A percentile compares a stretch with the other conserved stretches of the same genome.
Conservation (phyloP, 805 yeast species). For the Torulaspora indica region DNA sequence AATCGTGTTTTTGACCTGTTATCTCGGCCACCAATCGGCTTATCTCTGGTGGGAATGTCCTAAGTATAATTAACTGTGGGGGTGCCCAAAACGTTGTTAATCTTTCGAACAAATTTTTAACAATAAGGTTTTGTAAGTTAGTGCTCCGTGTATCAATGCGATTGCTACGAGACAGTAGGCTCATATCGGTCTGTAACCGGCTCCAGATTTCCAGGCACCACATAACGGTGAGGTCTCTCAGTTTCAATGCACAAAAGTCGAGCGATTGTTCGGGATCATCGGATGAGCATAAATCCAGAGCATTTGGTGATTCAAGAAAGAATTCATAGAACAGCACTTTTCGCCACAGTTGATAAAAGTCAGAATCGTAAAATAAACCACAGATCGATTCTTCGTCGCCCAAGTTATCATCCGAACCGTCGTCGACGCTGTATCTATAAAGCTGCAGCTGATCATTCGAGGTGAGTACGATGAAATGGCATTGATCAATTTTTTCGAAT, state of each 20-base stretch:
- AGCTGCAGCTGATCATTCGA: constrained; percentile 18
- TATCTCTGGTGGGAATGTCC: constrained; percentile 41
- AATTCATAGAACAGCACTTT: constrained; percentile 28
- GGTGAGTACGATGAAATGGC: constrained; percentile 26
- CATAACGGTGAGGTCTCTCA: constrained; percentile 33
- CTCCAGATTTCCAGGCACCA: constrained; percentile 29
- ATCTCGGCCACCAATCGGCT: constrained; percentile 21
- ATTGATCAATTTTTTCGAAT: constrained; percentile 16
- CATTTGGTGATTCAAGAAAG: constrained; percentile 21
- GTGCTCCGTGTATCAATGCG: constrained; percentile 1
- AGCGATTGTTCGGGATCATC: constrained; percentile 22
- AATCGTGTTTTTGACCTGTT: constrained; percentile 18
- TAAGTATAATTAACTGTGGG: constrained; percentile 47
- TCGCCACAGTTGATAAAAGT: constrained; percentile 25
- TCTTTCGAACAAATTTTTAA: constrained; percentile 26
- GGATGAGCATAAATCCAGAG: constrained; percentile 25
- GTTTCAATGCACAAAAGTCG: constrained; percentile 31
- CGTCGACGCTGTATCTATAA: constrained; percentile 27
- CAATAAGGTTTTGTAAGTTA: constrained; percentile 21
- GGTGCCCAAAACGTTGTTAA: constrained; percentile 56
- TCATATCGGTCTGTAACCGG: constrained; percentile 18
- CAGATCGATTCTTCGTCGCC: constrained; percentile 21
- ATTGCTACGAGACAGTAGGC: background rate
- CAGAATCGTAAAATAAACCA: constrained; percentile 18
- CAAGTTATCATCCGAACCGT: constrained; percentile 14